Conservation (phyloP, 768 basidiomycete genomes). For the Leccinum sublutescens region DNA sequence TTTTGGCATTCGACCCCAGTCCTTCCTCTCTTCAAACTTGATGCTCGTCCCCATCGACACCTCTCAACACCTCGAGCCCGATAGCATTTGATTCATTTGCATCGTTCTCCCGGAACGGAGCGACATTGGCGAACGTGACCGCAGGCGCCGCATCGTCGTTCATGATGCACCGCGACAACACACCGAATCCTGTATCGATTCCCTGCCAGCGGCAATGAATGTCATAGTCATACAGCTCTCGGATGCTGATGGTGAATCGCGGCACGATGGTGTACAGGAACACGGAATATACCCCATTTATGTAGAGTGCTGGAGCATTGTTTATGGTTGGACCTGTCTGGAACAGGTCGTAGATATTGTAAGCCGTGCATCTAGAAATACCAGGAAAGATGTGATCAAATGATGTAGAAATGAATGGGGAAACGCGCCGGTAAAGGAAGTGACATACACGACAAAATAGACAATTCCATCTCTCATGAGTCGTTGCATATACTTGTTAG, state of each 20-base stretch:
- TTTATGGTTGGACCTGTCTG: neutral
- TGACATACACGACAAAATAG: slow-evolving; percentile 13
- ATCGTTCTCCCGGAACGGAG: neutral
- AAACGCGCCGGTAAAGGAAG: neutral
- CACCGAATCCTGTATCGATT: neutral
- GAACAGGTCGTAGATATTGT: neutral
- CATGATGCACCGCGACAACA: neutral
- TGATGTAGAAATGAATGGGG: neutral
- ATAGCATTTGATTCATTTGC: neutral
- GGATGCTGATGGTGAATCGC: neutral
- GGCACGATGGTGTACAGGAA: neutral
- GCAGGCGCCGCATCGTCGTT: neutral
- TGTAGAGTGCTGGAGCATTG: neutral
- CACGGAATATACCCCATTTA: neutral
- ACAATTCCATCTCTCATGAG: slow-evolving; percentile 4
- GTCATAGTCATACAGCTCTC: neutral
- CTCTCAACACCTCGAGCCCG: neutral
- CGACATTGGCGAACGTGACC: neutral
- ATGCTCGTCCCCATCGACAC: neutral
- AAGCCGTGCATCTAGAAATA: neutral
- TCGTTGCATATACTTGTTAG: slow-evolving; percentile 7
- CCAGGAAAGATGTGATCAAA: neutral
- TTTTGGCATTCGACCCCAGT: too few species aligned
- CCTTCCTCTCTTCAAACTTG: too few species aligned
- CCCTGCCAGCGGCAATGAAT: neutral